Evolutionary conservation across 257 asterid species (phyloP).

Genomic region (Solanum bukasovii): DNA sequence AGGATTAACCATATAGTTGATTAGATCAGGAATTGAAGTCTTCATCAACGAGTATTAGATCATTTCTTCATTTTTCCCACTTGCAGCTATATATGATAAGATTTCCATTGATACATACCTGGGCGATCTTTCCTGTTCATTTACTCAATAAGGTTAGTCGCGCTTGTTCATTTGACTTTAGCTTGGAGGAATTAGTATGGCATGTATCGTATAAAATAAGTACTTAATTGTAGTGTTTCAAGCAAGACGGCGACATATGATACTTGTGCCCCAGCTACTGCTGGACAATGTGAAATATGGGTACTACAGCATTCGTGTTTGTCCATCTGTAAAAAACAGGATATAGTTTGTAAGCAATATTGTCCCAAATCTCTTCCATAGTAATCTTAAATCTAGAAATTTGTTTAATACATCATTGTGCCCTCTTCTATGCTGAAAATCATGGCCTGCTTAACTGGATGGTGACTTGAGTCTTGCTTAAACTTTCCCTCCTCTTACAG

Average conservation of each 20-base stretch:
- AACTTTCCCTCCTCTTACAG: not conserved
- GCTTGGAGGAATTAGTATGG: not conserved
- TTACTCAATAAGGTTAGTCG: not conserved
- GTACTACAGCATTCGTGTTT: not conserved
- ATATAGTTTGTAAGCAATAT: not conserved
- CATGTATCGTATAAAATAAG: not conserved
- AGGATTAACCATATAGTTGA: not conserved
- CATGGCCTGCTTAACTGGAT: not conserved
- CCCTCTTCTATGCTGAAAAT: not conserved
- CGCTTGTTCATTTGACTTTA: not conserved
- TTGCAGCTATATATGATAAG: not conserved
- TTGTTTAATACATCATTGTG: not conserved
- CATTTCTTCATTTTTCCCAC: not conserved
- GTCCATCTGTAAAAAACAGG: not conserved
- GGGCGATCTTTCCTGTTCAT: not conserved
- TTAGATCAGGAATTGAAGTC: not conserved
- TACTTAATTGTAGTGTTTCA: not conserved
- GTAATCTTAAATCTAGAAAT: not conserved
- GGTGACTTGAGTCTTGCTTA: not conserved
- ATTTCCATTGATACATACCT: not conserved
- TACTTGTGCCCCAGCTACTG: not conserved
- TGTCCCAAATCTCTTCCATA: not conserved
- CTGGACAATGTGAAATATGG: not conserved
- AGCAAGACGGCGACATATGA: not conserved
- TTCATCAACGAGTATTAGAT: not conserved